Percentiles rank a stretch among this genome's conserved stretches.
Evolutionary conservation across 805 yeast genomes (phyloP).

Genomic region (Lipomyces orientalis): DNA sequence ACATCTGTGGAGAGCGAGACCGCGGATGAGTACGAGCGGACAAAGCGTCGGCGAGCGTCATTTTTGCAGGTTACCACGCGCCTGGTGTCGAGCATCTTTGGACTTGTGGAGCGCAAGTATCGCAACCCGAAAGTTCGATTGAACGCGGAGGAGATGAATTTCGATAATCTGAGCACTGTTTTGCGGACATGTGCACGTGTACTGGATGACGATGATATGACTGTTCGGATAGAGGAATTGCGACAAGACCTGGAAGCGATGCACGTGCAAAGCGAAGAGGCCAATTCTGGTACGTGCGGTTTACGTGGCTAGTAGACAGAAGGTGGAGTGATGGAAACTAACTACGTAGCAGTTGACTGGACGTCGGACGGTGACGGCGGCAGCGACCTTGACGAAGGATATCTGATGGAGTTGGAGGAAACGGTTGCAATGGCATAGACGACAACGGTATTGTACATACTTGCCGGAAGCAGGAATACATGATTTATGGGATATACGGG

Average conservation of each 20-base stretch:
- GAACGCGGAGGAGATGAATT: slow-evolving; percentile 2
- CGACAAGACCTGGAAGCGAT: slow-evolving; percentile 19
- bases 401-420: slow-evolving; percentile 8
- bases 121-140: not conserved
- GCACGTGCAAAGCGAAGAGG: slow-evolving; percentile 14
- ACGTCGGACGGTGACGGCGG: slow-evolving; percentile 11
- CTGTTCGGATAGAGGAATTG: slow-evolving; percentile 9
- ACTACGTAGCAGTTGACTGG: slow-evolving; percentile 6
- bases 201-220: slow-evolving; percentile 5
- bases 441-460: not conserved
- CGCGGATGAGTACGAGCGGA: not conserved
- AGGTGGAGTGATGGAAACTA: not conserved
- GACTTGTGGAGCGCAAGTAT: slow-evolving; percentile 7
- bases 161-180: not conserved
- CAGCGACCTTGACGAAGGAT: slow-evolving; percentile 5
- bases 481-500: not conserved
- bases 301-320: not conserved
- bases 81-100: slow-evolving; percentile 2
- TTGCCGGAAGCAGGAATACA: not conserved
- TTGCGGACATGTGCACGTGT: slow-evolving; percentile 5
- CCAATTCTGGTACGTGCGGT: slow-evolving; percentile 8
- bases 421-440: not conserved
- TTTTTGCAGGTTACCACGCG: not conserved
- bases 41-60: not conserved
- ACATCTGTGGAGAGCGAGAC: not conserved